A percentile compares a stretch with the other conserved stretches of the same genome.
Conservation (phyloP, 345 rosid genomes). For the Fremontodendron californicum region DNA sequence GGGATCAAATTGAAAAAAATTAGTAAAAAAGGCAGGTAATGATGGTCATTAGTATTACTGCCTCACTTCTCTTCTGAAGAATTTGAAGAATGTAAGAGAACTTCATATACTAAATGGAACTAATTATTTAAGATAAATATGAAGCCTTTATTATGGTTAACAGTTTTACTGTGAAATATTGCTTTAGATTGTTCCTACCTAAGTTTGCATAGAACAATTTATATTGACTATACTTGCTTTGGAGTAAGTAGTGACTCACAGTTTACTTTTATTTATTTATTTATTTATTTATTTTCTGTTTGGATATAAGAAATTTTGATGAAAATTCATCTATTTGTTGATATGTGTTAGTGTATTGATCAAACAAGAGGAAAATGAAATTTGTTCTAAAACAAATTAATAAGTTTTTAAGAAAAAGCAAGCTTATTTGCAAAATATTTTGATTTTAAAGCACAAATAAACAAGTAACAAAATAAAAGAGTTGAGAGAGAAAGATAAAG, state of each 20-base stretch:
- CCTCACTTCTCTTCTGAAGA: not conserved
- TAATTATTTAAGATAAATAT: not conserved
- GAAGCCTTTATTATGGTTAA: not conserved
- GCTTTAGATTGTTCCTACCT: not conserved
- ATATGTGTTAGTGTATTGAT: not conserved
- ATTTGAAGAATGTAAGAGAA: not conserved
- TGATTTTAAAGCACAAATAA: not conserved
- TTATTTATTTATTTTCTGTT: not conserved
- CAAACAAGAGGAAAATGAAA: not conserved
- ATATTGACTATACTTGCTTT: not conserved
- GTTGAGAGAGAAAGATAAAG: not conserved
- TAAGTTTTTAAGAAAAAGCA: not conserved
- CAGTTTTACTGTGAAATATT: not conserved
- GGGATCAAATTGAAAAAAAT: not conserved
- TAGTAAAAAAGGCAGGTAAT: not conserved
- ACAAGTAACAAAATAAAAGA: not conserved
- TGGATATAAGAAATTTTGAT: not conserved
- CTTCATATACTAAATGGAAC: not conserved
- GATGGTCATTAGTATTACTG: not conserved
- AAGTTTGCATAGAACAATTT: not conserved
- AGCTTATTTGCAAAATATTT: not conserved
- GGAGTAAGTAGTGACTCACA: not conserved
- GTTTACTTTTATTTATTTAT: too few relatives aligned
- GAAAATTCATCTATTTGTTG: not conserved
- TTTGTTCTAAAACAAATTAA: not conserved